phyloP scores from a whole-genome alignment of 2,329 filamentous ascomycete species.

The Fusarium sp. region DNA sequence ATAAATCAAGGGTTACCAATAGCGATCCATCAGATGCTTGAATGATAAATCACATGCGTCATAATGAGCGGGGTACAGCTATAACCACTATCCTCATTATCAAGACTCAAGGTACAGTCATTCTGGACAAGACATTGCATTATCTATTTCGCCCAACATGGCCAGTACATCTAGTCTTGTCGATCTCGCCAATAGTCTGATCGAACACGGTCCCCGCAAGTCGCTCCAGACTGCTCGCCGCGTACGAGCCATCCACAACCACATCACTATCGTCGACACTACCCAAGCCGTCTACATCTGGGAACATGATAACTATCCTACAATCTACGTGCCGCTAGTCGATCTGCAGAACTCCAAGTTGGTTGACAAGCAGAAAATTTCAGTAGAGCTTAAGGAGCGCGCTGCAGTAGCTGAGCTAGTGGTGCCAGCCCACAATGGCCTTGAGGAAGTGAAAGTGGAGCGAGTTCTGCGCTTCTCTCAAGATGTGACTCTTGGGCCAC shows the following conservation, averaged over 20 bases:
- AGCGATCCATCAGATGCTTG: neutral
- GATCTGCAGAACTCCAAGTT: slow-evolving; percentile 52
- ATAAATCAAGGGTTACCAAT: slow-evolving; percentile 36
- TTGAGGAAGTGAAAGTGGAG: slow-evolving; percentile 50
- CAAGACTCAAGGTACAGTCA: neutral
- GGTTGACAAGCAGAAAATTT: slow-evolving; percentile 49
- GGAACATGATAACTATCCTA: slow-evolving; percentile 65
- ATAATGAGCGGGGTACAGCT: slow-evolving; percentile 39
- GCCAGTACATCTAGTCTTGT: neutral
- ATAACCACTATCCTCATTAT: neutral
- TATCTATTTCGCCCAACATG: neutral
- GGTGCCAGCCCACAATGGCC: slow-evolving; percentile 46
- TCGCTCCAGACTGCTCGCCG: slow-evolving; percentile 48
- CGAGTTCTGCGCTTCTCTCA: slow-evolving; percentile 58
- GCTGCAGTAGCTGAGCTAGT: slow-evolving; percentile 54
- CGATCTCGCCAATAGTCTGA: slow-evolving; percentile 29
- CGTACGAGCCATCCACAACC: slow-evolving; percentile 55
- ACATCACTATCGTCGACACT: slow-evolving; percentile 56
- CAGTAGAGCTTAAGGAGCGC: slow-evolving; percentile 42
- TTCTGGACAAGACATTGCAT: neutral
- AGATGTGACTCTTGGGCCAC: slow-evolving; percentile 54
- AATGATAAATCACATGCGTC: slow-evolving; percentile 20
- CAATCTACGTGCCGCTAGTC: slow-evolving; percentile 59
- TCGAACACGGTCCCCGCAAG: slow-evolving; percentile 42
- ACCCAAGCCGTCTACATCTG: slow-evolving; percentile 57